Base-by-base conservation (phyloP, 352 stramenopile species). In the Pythium scleroteichum region DNA sequence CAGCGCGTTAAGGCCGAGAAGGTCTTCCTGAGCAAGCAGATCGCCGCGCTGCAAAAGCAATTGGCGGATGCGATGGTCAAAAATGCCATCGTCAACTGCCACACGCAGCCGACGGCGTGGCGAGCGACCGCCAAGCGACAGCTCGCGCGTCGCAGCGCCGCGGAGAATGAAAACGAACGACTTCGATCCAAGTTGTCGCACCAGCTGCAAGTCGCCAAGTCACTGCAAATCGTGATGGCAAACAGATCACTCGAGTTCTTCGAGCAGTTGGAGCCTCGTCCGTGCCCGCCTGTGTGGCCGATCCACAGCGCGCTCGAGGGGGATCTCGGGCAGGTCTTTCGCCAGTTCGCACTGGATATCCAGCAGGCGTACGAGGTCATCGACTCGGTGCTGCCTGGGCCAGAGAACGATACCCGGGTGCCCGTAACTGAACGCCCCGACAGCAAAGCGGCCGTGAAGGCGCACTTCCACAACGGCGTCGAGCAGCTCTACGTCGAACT, bases 1-100 rank as follows among this genome's bases (percentile, higher is more conserved):
- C 38, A 44, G 38, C 38, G 38, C 14, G 38, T 44, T 13, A 44
- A 44, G 38, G 38, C 38, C 14, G 38, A 44, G 38, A 44, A 44
- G 38, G 38, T 13, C 13, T 44, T 44, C 17, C 38, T 44, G 5
- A 44, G 7, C 38, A 4, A 44, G 17, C 38, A 44, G 14, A 44
- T 44, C 38, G 38, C 38, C 13, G 38, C 38, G 38, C 14, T 44
- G 4, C 13, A 44, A 20, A 17, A 20, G 38, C 38, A 44, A 20
- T n/a, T 44, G 38, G 38, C 38, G 5, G 38, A 44, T 4, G 13
- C 38, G 38, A 44, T 44, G 38, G 38, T 44, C 7, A 44, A 44
- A 13, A 44, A 20, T 20, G 38, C 38, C 14, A 44, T 44, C 38
- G 17, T 13, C 13, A 44, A 44, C 17, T 44, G 38, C 17, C 6